These are phyloP conservation scores for Rhinocladiella similis DNA, from an alignment of 2,329 filamentous ascomycete species.

Conservation along the genomic window DNA sequence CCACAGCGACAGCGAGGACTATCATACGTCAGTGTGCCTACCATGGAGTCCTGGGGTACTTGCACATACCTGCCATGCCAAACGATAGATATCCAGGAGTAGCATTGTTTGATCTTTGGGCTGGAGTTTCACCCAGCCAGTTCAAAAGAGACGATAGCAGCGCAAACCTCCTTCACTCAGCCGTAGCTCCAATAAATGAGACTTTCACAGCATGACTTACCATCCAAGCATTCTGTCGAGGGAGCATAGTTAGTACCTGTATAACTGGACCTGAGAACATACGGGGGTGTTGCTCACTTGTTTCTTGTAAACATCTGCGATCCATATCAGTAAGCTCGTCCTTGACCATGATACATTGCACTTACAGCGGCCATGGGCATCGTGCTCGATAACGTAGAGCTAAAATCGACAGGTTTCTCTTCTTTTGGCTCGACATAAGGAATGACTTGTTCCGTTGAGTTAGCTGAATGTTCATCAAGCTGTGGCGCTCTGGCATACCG, in stretches of 20 bases:
- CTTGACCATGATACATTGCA: constrained; percentile 19
- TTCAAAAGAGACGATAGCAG: constrained; percentile 50
- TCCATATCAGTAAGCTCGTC: constrained; percentile 9
- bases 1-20: constrained; percentile 62
- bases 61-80: constrained; percentile 65
- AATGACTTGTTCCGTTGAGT: constrained; percentile 61
- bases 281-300: constrained; percentile 55
- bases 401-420: constrained; percentile 66
- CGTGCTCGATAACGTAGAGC: constrained; percentile 69
- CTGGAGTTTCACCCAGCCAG: constrained; percentile 50
- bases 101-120: constrained; percentile 57
- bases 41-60: neutral
- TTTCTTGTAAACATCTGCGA: constrained; percentile 82
- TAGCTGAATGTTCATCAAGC: neutral
- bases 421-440: constrained; percentile 80
- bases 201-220: constrained; percentile 38
- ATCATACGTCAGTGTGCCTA: constrained; percentile 11
- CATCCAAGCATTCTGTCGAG: constrained; percentile 63
- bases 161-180: constrained; percentile 40
- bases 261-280: constrained; percentile 14
- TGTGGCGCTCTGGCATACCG: constrained; percentile 52
- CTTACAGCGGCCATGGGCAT: constrained; percentile 86
- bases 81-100: constrained; percentile 76
- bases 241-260: constrained; percentile 2
- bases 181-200: neutral